Evolutionary conservation across 164 flowering plant genomes (phyloP), one percentile per base, ranked within the genome.

Genomic region (Piper betle): DNA sequence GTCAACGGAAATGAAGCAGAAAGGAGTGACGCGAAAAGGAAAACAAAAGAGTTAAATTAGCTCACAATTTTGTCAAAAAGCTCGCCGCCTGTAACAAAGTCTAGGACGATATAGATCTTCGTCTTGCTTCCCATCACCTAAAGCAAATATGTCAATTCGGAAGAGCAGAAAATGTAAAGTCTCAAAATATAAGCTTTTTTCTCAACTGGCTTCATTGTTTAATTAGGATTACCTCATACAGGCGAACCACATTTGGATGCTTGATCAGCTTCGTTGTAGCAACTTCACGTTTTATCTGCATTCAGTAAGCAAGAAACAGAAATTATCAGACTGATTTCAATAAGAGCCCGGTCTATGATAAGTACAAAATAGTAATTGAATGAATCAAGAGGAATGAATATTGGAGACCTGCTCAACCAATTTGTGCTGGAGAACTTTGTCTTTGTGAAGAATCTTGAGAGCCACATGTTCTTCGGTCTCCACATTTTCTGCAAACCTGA

Each of bases 111-210:
- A 69, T 77, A 88, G 60, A 88, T 88, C 74, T 88, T 88, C 38
- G 93, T 84, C 74, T 73, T 88, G 86, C 96, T 88, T 48, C 86
- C 96, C 96, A 88, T 86, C 37, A 88, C 96, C 96, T 88, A 79
- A 65, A 73, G 33, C 33, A 25, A 25, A 25, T 25, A 25, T 25
- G 33, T 18, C n/a, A 3, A 55, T 19, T 17, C 18, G 25, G 39
- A 55, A 2, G 39, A 25, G 25, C 4, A 55, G 39, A 46, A 25
- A 25, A 25, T 25, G 33, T 25, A 25, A 0, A 25, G 33, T 25
- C 33, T 25, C 33, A 11, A 6, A 6, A 42, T 11, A 2, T 42
- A 42, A 42, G 11, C 46, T 42, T 6, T 42, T 6, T 6, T 42
- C 11, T 42, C 46, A 25, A 46, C 10, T 12, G 15, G 7, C 15